Conservation (phyloP, 495 filamentous ascomycete species). For the Neurospora sp. region DNA sequence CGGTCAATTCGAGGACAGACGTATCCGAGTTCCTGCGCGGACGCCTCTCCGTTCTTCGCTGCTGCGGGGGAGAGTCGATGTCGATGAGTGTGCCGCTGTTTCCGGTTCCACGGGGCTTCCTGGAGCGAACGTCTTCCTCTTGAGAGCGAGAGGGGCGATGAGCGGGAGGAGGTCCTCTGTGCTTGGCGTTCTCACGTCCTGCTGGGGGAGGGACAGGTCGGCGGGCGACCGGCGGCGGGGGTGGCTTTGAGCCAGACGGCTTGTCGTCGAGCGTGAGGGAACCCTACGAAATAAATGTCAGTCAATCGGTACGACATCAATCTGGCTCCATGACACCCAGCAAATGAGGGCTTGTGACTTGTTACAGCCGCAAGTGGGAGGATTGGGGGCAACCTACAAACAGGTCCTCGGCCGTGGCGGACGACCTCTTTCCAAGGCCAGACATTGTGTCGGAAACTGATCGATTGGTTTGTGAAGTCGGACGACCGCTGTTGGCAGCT, state of each 20-base stretch:
- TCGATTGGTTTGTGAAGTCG: constrained; percentile 30
- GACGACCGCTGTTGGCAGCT: constrained; percentile 42
- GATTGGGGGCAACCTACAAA: constrained; percentile 60
- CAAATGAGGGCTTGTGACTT: not conserved
- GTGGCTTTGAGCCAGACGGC: constrained; percentile 18
- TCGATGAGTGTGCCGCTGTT: constrained; percentile 22
- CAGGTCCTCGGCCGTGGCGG: constrained; percentile 65
- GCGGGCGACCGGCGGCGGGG: constrained; percentile 25
- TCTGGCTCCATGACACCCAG: not conserved
- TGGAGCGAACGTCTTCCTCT: constrained; percentile 46
- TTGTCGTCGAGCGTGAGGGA: constrained; percentile 41
- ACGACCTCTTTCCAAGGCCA: constrained; percentile 40
- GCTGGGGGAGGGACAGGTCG: constrained; percentile 30
- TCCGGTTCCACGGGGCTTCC: constrained; percentile 27
- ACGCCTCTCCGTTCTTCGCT: constrained; percentile 38
- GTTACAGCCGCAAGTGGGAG: not conserved
- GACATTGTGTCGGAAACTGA: constrained; percentile 45
- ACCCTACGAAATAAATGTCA: constrained; percentile 26
- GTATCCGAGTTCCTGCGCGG: constrained; percentile 89
- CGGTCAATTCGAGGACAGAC: constrained; percentile 68
- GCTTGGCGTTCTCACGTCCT: constrained; percentile 42
- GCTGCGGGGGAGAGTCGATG: constrained; percentile 25
- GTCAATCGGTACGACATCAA: not conserved
- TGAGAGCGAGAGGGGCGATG: constrained; percentile 53
- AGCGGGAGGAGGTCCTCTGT: constrained; percentile 33